Conservation (phyloP, 441 rosid species). For the Arabidopsis lyrata region DNA sequence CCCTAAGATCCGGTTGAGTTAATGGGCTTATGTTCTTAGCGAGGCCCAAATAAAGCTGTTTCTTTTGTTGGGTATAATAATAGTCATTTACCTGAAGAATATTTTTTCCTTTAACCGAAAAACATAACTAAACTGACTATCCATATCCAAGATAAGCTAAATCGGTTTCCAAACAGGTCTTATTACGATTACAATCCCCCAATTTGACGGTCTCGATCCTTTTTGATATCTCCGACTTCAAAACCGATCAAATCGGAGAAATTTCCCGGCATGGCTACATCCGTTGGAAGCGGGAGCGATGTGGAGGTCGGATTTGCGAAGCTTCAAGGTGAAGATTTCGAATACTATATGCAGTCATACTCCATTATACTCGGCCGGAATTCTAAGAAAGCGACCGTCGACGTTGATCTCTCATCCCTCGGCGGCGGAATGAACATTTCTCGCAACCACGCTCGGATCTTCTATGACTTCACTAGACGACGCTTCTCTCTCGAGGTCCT, state of each 20-base stretch:
- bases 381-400: conserved; percentile 93
- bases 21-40: no score
- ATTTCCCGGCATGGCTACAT: conserved; percentile 56
- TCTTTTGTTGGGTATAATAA: no score
- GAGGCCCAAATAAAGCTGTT: no score
- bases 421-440: conserved; percentile 99
- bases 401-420: conserved; percentile 88
- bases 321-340: conserved; percentile 97
- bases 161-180: conserved; percentile 25
- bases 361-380: conserved; percentile 93
- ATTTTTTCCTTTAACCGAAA: not conserved
- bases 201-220: conserved; percentile 9
- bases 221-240: not conserved
- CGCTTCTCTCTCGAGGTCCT: conserved; percentile 96
- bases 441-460: conserved; percentile 92
- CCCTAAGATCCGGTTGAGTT: no score
- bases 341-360: conserved; percentile 96
- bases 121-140: not conserved
- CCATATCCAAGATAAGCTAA: conserved; percentile 7
- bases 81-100: no score
- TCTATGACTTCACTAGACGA: conserved; percentile 92
- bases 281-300: conserved; percentile 69
- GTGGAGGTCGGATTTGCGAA: conserved; percentile 96
- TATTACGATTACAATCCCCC: conserved; percentile 12
- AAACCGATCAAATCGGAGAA: not conserved